Percentiles rank a stretch among this genome's conserved stretches.
phyloP scores from a whole-genome alignment of 352 stramenopile genomes.

The Phytophthora idaei region DNA sequence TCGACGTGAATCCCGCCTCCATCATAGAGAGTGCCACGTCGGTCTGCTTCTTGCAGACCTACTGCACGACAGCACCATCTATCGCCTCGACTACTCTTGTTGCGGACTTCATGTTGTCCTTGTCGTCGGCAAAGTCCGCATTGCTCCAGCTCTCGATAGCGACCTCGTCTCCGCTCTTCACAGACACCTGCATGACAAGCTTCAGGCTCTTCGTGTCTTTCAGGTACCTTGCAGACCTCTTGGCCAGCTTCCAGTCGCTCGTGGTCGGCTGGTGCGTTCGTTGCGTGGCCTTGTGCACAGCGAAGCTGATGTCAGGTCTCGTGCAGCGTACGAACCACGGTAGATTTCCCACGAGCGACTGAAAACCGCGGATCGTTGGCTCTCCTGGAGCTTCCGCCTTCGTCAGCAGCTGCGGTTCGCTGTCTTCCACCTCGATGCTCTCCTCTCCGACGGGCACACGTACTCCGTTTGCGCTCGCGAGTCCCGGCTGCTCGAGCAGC shows the following conservation, averaged over 20 bases:
- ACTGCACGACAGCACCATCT: background rate
- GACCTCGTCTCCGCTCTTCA: background rate
- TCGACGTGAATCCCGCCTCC: background rate
- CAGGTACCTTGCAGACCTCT: background rate
- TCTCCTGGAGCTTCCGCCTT: background rate
- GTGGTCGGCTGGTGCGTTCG: background rate
- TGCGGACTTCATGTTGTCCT: background rate
- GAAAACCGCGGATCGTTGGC: constrained; percentile 29
- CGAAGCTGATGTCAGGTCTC: constrained; percentile 1
- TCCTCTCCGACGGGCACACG: constrained; percentile 2
- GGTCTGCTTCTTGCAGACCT: background rate
- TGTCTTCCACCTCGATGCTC: background rate
- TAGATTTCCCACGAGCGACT: constrained; percentile 39
- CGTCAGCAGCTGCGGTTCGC: background rate
- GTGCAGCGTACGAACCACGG: constrained; percentile 37
- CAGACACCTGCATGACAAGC: background rate
- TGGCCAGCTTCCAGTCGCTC: background rate
- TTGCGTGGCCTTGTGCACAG: background rate
- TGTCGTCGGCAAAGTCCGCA: background rate
- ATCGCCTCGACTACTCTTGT: background rate
- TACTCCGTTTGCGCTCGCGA: constrained; percentile 29
- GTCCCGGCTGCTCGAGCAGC: constrained; percentile 19
- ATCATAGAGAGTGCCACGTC: background rate
- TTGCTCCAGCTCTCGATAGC: background rate
- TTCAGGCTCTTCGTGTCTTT: constrained; percentile 4